phyloP scores from a whole-genome alignment of 2,329 filamentous ascomycete species.

The Cucurbitaria berberidis region DNA sequence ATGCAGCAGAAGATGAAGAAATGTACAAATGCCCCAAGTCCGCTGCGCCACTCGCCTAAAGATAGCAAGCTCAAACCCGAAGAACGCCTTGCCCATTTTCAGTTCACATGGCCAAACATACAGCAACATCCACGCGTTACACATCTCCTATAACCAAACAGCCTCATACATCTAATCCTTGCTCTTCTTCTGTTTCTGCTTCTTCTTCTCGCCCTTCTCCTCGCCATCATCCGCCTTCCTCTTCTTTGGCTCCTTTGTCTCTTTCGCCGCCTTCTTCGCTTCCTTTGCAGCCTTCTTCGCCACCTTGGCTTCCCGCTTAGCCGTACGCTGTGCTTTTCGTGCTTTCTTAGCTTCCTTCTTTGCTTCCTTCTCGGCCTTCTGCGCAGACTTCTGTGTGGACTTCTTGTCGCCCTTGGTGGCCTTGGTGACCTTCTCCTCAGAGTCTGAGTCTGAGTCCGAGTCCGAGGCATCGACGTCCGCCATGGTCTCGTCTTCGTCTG shows the following conservation, averaged over 20 bases:
- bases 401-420: slow-evolving; percentile 24
- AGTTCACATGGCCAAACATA: slow-evolving; percentile 19
- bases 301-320: slow-evolving; percentile 47
- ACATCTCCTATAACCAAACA: neutral
- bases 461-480: slow-evolving; percentile 47
- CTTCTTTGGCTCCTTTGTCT: slow-evolving; percentile 59
- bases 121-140: neutral
- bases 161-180: slow-evolving; percentile 41
- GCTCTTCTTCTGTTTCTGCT: slow-evolving; percentile 69
- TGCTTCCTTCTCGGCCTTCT: slow-evolving; percentile 39
- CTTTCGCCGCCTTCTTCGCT: slow-evolving; percentile 64
- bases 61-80: slow-evolving; percentile 17
- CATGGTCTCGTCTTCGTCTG: slow-evolving; percentile 52
- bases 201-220: slow-evolving; percentile 64
- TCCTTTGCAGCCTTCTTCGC: slow-evolving; percentile 62
- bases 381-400: slow-evolving; percentile 48
- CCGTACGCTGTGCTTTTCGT: slow-evolving; percentile 47
- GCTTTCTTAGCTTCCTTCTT: slow-evolving; percentile 55
- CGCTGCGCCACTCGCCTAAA: neutral
- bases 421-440: slow-evolving; percentile 41
- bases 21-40: slow-evolving; percentile 1
- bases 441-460: slow-evolving; percentile 38
- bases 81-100: slow-evolving; percentile 26
- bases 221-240: slow-evolving; percentile 43
- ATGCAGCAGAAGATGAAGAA: slow-evolving; percentile 17